Base-by-base conservation (phyloP, 2,329 filamentous ascomycete genomes). In the Thyridium curvatum region DNA sequence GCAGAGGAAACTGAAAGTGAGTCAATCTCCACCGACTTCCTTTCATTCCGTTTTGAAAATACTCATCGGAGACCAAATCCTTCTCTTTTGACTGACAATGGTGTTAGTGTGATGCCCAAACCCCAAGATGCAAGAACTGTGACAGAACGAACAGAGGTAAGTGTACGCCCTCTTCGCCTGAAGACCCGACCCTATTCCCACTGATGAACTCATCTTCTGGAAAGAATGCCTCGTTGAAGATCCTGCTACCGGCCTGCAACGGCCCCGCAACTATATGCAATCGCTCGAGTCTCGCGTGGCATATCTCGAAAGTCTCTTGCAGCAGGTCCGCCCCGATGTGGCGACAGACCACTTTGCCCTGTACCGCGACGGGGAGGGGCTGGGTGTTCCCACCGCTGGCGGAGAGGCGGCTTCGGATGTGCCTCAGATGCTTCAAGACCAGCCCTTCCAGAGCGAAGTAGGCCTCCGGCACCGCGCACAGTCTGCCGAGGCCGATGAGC, bases 91-190 rank as follows among this genome's bases (percentile, higher is more conserved):
- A 13, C 18, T 8, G 13, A 16, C 35, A 4, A 34, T 28, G 17
- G 15, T 7, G 33, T 15, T 32, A 52, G 45, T 51, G 50, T 31
- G 49, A 51, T 31, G 50, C 41, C 1, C 39, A 49, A 42, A 51
- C 30, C 9, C 50, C 52, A 13, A 51, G 44, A 39, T 58, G 54
- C 38, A 47, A 50, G 28, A 54, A 50, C 33, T 56, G 54, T 41
- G 30, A 40, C 12, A 49, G 42, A 33, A 48, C 35, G 32, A 45
- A 44, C 30, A 34, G 45, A 37, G 46, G 47, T 43, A 46, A 30
- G 37, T 15, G 7, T n/a, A 38, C 18, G 13, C 18, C 7, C n/a
- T 28, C 5, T 30, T 17, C 26, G 10, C 15, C 7, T 18, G 21
- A 18, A n/a, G n/a, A 38, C n/a, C n/a, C n/a, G 15, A 14, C n/a